Evolutionary conservation across 2,329 filamentous ascomycete genomes (phyloP).

Genomic region (Xylariaceae sp.): DNA sequence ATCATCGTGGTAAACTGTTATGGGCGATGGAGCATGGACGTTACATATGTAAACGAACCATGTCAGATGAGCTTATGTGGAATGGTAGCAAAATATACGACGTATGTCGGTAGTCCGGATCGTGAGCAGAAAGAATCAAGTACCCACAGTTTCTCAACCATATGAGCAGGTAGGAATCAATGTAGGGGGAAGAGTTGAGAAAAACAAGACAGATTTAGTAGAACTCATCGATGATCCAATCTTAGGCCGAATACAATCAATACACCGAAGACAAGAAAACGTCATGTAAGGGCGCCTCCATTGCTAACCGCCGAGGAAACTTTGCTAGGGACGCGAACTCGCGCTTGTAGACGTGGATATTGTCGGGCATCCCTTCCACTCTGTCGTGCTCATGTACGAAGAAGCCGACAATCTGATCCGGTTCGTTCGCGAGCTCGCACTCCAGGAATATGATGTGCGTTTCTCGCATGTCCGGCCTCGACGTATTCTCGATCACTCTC

Average conservation of each 20-base stretch:
- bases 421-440: background rate
- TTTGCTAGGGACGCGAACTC: conserved; percentile 1
- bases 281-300: background rate
- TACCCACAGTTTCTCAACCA: too few relatives aligned
- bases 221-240: background rate
- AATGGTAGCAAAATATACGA: too few relatives aligned
- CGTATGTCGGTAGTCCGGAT: too few relatives aligned
- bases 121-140: too few relatives aligned
- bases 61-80: too few relatives aligned
- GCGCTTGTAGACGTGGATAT: conserved; percentile 1
- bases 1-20: too few relatives aligned
- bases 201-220: too few relatives aligned
- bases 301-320: background rate
- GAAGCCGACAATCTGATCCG: background rate
- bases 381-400: conserved; percentile 1
- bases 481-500: background rate
- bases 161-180: too few relatives aligned
- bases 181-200: too few relatives aligned
- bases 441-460: conserved; percentile 1
- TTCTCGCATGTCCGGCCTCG: conserved; percentile 3
- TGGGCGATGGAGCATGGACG: too few relatives aligned
- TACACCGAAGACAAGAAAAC: conserved; percentile 3
- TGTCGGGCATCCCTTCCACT: conserved; percentile 1
- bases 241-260: background rate
- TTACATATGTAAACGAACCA: too few relatives aligned